Percentiles rank a stretch among this genome's conserved stretches.
Evolutionary conservation across 768 basidiomycete species (phyloP).

Genomic region (Russula sp.): DNA sequence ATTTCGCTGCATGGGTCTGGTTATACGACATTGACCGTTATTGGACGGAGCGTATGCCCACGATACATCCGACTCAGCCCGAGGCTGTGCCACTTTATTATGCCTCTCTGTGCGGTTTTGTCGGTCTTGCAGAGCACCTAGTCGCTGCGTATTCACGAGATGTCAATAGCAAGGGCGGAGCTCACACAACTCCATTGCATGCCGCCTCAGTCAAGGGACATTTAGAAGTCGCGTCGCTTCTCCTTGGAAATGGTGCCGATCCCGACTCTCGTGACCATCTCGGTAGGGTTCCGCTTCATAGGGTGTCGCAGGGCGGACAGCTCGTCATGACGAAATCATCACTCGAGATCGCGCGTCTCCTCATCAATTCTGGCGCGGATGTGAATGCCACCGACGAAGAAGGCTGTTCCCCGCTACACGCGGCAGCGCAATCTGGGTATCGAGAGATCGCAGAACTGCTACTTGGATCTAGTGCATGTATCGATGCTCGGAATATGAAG

Average conservation of each 20-base stretch:
- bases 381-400: neutral
- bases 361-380: neutral
- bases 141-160: neutral
- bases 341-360: neutral
- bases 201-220: neutral
- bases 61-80: neutral
- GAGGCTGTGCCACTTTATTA: conserved; percentile 1
- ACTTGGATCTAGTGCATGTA: too few species aligned
- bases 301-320: neutral
- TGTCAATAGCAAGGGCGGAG: neutral
- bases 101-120: conserved; percentile 11
- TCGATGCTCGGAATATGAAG: too few species aligned
- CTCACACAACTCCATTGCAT: neutral
- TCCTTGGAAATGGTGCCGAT: neutral
- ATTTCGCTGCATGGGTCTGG: conserved; percentile 11
- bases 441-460: neutral
- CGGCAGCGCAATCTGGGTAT: neutral
- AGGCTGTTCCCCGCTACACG: neutral
- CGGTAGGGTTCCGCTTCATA: neutral
- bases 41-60: neutral
- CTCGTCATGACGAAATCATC: neutral
- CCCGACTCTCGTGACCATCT: neutral
- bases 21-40: neutral
- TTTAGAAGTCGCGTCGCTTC: neutral
- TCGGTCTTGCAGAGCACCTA: neutral